Base-by-base conservation (phyloP, 176 grass and related monocot species). In the Puya raimondii region DNA sequence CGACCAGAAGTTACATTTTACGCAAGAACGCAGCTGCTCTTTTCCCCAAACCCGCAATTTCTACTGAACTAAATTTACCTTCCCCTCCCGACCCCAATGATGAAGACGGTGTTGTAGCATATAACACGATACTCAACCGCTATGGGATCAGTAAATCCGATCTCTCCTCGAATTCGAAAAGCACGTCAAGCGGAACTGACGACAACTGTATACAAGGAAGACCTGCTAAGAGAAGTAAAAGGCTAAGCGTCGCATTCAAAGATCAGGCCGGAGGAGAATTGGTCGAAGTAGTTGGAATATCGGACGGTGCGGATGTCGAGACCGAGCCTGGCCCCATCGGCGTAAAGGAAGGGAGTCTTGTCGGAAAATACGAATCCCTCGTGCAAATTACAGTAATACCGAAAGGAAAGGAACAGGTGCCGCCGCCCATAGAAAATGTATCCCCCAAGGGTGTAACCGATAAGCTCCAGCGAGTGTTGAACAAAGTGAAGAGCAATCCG, bases 341-440 rank as follows among this genome's bases (percentile, higher is more conserved):
- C 65, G 89, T 97, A 23, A 97, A 92, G 65, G 93, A 97, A 81
- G 93, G 93, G 64, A 92, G 84, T 83, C 88, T 97, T 72, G 93
- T 92, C 72, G 93, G 93, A 2, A 97, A 97, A 68, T 97, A 97
- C 11, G 93, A 97, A 77, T 97, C 93, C 79, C 88, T 97, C 69
- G 84, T 97, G 15, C 86, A 92, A 63, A 68, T 92, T 68, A 97
- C 86, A 68, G 69, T 97, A 67, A 81, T 97, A 79, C 93, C 93
- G 81, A 97, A 97, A 74, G 89, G 89, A 47, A 91, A 90, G 74
- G 93, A 90, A 56, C 83, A 85, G 53, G 68, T 66, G 53, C 74
- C 78, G 76, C 67, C 74, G 26, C 68, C 56, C 52, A 85, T 80
- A 68, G 84, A 73, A 49, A 48, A 69, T 81, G 53, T 70, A 25